Base-by-base conservation (phyloP, 352 stramenopile species). In the Pythium aristosporum region DNA sequence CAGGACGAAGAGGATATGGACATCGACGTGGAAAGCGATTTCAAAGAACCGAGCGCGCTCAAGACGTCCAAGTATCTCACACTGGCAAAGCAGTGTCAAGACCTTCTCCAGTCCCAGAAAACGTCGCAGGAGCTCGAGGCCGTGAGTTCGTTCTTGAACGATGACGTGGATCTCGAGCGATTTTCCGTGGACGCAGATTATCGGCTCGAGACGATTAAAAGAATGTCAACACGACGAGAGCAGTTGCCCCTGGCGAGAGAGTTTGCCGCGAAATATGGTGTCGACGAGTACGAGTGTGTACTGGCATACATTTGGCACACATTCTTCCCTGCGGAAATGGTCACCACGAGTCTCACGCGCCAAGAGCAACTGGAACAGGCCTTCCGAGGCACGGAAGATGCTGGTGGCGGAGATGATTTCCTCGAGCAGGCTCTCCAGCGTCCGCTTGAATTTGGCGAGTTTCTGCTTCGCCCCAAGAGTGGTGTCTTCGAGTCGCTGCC, bases 311-410 rank as follows among this genome's bases (percentile, higher is more conserved):
- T 92, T 57, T 71, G 72, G 44, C 69, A 76, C 23, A 75, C 68
- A 2, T 75, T 91, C 11, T 52, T 77, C 13, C 60, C 49, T 20
- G 61, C 55, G 4, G 23, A 48, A 13, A 25, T 15, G 18, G 42
- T 54, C 20, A 20, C 18, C 0, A 64, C 39, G 21, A 63, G 34
- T 6, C 2, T 50, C 9, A 62, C 23, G 15, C 76, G 83, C 21
- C 83, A 84, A 54, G 76, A 92, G 34, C 80, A 92, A 39, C 53
- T 92, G 0, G 84, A 90, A n/a, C 58, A 79, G 11, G 80, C 84
- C 11, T 89, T 93, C 47, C 71, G 71, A 37, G 85, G 70, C 8
- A 55, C 42, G 23, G 61, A 67, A n/a, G 59, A 68, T 25, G 15
- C 51, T 25, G 52, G 23, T n/a, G 36, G 39, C 39, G 39, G 56